Percentiles rank a stretch among this genome's conserved stretches.
phyloP scores from a whole-genome alignment of 1,284 basidiomycete species.

The Boletus semigastroideus region DNA sequence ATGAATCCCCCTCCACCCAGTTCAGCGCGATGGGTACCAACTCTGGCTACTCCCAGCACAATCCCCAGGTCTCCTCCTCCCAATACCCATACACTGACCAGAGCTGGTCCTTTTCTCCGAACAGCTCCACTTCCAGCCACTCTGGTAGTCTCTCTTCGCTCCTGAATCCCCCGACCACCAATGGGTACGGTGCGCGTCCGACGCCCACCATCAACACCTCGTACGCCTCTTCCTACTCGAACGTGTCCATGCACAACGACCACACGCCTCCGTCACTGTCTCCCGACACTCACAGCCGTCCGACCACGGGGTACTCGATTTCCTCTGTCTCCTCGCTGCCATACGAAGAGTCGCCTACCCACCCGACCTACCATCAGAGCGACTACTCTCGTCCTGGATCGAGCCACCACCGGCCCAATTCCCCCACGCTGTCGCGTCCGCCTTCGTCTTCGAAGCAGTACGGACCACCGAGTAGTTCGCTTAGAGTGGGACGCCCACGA shows the following conservation, averaged over 20 bases:
- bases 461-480: slow-evolving; percentile 44
- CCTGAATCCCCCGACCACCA: slow-evolving; percentile 62
- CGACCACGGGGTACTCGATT: slow-evolving; percentile 79
- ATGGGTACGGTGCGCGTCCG: slow-evolving; percentile 55
- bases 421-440: slow-evolving; percentile 59
- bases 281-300: slow-evolving; percentile 67
- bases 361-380: slow-evolving; percentile 51
- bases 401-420: slow-evolving; percentile 63
- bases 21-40: slow-evolving; percentile 53
- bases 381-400: slow-evolving; percentile 68
- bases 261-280: slow-evolving; percentile 72
- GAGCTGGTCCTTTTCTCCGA: slow-evolving; percentile 62
- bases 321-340: slow-evolving; percentile 72
- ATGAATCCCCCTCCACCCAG: slow-evolving; percentile 61
- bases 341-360: slow-evolving; percentile 58
- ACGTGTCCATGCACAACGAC: slow-evolving; percentile 62
- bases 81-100: slow-evolving; percentile 60
- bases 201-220: slow-evolving; percentile 68
- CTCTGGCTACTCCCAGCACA: slow-evolving; percentile 37
- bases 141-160: slow-evolving; percentile 75
- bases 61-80: slow-evolving; percentile 48
- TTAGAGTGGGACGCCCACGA: slow-evolving; percentile 67
- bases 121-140: slow-evolving; percentile 55
- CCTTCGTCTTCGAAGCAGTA: slow-evolving; percentile 59
- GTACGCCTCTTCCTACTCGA: slow-evolving; percentile 64